Evolutionary conservation across 2,329 filamentous ascomycete genomes (phyloP).

Genomic region (Alternaria rosae): DNA sequence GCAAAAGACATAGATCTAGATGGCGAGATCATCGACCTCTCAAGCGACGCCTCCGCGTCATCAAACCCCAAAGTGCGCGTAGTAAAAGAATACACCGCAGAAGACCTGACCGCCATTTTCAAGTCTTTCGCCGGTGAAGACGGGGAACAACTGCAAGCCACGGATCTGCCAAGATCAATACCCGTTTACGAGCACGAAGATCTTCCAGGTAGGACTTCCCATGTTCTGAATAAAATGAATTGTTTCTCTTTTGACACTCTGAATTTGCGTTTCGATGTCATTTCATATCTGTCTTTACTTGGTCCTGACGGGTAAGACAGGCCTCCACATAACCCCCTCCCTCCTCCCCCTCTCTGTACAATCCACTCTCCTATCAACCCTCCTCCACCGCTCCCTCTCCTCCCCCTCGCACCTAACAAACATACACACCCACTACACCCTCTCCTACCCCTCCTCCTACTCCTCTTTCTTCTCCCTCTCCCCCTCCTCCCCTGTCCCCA

Average conservation of each 20-base stretch:
- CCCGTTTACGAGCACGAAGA: slow-evolving; percentile 68
- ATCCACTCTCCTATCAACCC: slow-evolving; percentile 70
- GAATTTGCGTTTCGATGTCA: neutral
- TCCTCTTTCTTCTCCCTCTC: slow-evolving; percentile 63
- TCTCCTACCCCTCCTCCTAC: slow-evolving; percentile 65
- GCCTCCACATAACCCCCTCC: slow-evolving; percentile 78
- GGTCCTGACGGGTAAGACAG: slow-evolving; percentile 54
- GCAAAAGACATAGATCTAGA: slow-evolving; percentile 58
- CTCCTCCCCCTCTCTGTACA: slow-evolving; percentile 77
- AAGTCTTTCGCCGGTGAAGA: slow-evolving; percentile 30
- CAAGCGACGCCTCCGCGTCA: slow-evolving; percentile 36
- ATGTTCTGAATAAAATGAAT: neutral
- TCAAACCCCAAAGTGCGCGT: slow-evolving; percentile 29
- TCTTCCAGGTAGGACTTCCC: slow-evolving; percentile 68
- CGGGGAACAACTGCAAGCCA: neutral
- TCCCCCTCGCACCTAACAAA: slow-evolving; percentile 83
- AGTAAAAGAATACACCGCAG: slow-evolving; percentile 27
- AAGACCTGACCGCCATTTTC: slow-evolving; percentile 33
- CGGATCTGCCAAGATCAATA: slow-evolving; percentile 14
- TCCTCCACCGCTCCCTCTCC: slow-evolving; percentile 80
- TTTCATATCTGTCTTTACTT: too few species aligned
- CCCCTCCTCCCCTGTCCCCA: slow-evolving; percentile 30
- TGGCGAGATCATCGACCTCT: slow-evolving; percentile 53
- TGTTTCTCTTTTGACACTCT: neutral
- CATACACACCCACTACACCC: slow-evolving; percentile 80